Base-by-base conservation (phyloP, 331 rosid species). In the Malus hybrid region DNA sequence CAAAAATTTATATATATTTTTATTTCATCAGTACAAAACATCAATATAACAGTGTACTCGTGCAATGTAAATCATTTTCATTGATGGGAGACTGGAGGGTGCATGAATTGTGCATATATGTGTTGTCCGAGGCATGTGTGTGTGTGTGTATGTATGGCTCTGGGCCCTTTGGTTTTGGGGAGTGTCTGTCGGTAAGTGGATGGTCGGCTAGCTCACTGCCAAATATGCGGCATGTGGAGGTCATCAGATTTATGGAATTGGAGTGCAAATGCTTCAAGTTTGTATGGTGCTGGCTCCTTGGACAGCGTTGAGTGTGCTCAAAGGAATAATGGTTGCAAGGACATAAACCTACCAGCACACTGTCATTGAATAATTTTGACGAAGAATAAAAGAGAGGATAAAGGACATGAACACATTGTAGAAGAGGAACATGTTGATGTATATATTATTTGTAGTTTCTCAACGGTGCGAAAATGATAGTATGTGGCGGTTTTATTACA, bases 281-380 rank as follows among this genome's bases (percentile, higher is more conserved):
- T 20, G 75, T 32, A 55, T 33, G 32, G 50, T 71, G 52, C 34
- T 54, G n/a, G 57, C 27, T 2, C 19, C 34, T 34, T 72, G 24
- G 39, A 72, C 56, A 24, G 31, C 18, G 13, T 42, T 34, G 57
- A 7, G 67, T 36, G 6, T 59, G n/a, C 67, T 57, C 76, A 1
- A 72, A 34, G 67, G 67, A 72, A 57, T 72, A 54, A 19, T 72
- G 33, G 55, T 33, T 72, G 54, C 28, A 14, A 22, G 75, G 67
- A 34, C 56, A 14, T 34, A 66, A 66, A 34, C 67, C 67, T 57
- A 57, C 67, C 54, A 36, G 15, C 34, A 28, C 8, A 56, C 19
- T 59, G 31, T 19, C 66, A 28, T 24, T 61, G 8, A 24, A 55
- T 33, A 71, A 50, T 15, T 18, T 71, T 6, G 52, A 31, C 75